Percentiles rank a stretch among this genome's conserved stretches.
Conservation (phyloP, 192 early-diverging fungal genomes). For the Bifiguratus adelaidae region DNA sequence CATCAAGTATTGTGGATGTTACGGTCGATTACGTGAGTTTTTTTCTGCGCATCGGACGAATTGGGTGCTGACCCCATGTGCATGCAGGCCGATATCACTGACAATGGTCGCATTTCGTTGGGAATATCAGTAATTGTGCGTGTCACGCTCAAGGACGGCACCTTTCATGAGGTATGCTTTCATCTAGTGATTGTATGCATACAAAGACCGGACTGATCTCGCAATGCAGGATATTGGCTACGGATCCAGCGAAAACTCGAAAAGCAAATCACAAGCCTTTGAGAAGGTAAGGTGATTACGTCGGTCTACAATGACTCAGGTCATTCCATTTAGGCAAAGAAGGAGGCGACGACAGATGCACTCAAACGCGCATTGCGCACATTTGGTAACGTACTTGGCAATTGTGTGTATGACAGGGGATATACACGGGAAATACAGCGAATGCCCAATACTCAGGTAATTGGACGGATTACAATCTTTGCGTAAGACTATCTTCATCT, state of each 20-base stretch:
- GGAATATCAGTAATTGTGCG: conserved; percentile 70
- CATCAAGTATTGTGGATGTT: conserved; percentile 54
- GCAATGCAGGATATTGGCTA: conserved; percentile 70
- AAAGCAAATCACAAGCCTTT: conserved; percentile 66
- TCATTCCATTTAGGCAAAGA: conserved; percentile 46
- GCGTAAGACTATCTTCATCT: not conserved
- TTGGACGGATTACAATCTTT: not conserved
- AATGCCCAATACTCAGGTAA: not conserved
- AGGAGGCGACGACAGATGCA: conserved; percentile 86
- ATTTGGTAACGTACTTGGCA: conserved; percentile 82
- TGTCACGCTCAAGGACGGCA: conserved; percentile 82
- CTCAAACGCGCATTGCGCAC: conserved; percentile 76
- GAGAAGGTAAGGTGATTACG: conserved; percentile 53
- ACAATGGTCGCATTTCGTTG: conserved; percentile 42
- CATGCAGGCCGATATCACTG: conserved; percentile 22
- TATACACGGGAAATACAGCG: conserved; percentile 14
- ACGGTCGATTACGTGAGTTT: conserved; percentile 67
- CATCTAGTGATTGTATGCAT: not conserved
- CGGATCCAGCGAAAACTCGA: conserved; percentile 67
- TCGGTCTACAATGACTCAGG: not conserved
- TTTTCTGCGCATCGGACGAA: not conserved
- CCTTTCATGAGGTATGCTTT: conserved; percentile 59
- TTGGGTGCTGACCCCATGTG: not conserved
- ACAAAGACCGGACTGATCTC: not conserved
- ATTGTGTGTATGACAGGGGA: conserved; percentile 81